Conservation (phyloP, 75 land plant species). For the Sequoia sempervirens region DNA sequence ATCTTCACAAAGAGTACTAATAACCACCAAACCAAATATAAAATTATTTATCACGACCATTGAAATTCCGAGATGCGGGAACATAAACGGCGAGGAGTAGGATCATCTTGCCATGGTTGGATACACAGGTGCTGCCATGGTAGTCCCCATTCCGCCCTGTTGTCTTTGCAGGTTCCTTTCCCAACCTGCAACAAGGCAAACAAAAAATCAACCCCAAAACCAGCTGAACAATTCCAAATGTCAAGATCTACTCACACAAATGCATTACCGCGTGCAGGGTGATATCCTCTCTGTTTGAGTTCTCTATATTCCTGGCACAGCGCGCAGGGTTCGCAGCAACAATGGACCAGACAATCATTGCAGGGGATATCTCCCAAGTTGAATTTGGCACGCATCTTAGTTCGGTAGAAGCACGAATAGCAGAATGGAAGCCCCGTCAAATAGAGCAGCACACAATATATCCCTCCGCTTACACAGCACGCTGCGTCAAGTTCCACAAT, state of each 20-base stretch:
- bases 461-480: slow-evolving; percentile 17
- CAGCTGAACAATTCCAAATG: background rate
- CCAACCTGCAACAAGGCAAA: too few species aligned
- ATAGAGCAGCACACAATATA: slow-evolving; percentile 15
- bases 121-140: too few species aligned
- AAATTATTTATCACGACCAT: too few species aligned
- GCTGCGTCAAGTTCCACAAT: slow-evolving; percentile 27
- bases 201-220: too few species aligned
- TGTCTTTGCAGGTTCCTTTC: too few species aligned
- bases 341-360: slow-evolving; percentile 33
- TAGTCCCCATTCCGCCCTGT: too few species aligned
- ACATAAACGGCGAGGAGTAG: too few species aligned
- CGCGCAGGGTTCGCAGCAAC: slow-evolving; percentile 19
- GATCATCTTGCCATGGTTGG: too few species aligned
- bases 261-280: background rate
- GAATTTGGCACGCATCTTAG: slow-evolving; percentile 46
- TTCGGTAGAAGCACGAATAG: slow-evolving; percentile 44
- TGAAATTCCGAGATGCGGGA: too few species aligned
- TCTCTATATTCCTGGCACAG: slow-evolving; percentile 37
- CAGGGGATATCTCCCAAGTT: slow-evolving; percentile 30
- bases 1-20: too few species aligned
- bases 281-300: slow-evolving; percentile 16
- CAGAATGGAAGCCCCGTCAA: slow-evolving; percentile 33
- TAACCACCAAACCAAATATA: too few species aligned
- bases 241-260: too few species aligned